phyloP scores from a whole-genome alignment of 768 basidiomycete genomes.

The Chalciporus sphaerocephalus region DNA sequence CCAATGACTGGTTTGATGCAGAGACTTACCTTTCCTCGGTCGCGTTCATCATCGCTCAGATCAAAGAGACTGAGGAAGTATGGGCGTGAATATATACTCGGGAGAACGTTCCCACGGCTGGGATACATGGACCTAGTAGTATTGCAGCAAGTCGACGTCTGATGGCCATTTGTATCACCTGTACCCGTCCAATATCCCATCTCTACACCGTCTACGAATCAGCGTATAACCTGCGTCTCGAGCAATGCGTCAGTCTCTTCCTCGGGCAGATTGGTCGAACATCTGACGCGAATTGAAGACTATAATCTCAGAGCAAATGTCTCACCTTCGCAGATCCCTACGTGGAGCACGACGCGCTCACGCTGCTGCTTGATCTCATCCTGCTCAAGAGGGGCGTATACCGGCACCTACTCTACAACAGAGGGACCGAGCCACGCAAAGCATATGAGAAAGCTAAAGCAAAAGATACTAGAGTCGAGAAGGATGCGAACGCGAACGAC shows the following conservation, averaged over 20 bases:
- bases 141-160: not conserved
- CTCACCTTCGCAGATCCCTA: constrained; percentile 78
- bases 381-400: constrained; percentile 79
- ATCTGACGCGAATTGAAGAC: constrained; percentile 7
- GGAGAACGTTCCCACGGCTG: not conserved
- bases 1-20: not conserved
- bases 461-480: not conserved
- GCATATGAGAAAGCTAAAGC: constrained; percentile 22
- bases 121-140: not conserved
- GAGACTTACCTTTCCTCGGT: not conserved
- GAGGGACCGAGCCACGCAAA: constrained; percentile 61
- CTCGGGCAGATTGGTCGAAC: not conserved
- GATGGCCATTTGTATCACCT: constrained; percentile 82
- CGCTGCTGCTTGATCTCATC: constrained; percentile 73
- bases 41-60: too few relatives aligned
- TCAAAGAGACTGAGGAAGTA: too few relatives aligned
- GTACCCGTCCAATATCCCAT: constrained; percentile 57
- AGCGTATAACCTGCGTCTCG: constrained; percentile 70
- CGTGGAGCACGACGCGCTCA: constrained; percentile 76
- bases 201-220: constrained; percentile 83
- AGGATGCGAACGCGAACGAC: not conserved
- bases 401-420: constrained; percentile 76
- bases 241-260: constrained; percentile 67
- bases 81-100: not conserved
- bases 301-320: constrained; percentile 51